phyloP scores from a whole-genome alignment of 2,329 filamentous ascomycete genomes.

The Cladorrhinum sp. region DNA sequence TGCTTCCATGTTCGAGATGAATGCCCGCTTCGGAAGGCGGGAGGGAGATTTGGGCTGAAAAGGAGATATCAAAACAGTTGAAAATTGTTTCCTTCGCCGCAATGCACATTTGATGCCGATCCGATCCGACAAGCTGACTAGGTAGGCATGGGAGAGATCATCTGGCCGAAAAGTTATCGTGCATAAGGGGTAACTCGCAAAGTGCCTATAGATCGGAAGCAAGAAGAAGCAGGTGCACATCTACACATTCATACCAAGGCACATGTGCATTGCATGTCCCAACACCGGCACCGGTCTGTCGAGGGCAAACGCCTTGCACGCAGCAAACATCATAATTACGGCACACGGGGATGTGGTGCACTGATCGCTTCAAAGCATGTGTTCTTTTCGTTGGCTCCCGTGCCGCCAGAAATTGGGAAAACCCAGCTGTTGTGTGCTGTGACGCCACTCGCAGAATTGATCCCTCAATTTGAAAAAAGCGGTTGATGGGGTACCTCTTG shows the following conservation, averaged over 20 bases:
- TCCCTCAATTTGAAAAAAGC: slow-evolving; percentile 16
- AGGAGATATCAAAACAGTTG: not conserved
- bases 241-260: not conserved
- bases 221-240: not conserved
- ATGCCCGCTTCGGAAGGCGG: slow-evolving; percentile 9
- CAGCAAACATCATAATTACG: not conserved
- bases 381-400: not conserved
- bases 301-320: too few species aligned
- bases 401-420: not conserved
- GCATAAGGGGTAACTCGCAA: not conserved
- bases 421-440: slow-evolving; percentile 3
- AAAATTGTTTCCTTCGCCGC: not conserved
- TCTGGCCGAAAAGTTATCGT: not conserved
- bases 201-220: too few species aligned
- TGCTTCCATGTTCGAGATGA: not conserved
- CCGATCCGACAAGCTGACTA: not conserved
- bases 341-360: not conserved
- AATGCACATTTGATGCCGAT: not conserved
- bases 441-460: slow-evolving; percentile 21
- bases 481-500: slow-evolving; percentile 21
- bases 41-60: slow-evolving; percentile 4
- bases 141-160: not conserved
- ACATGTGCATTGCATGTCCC: too few species aligned
- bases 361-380: not conserved
- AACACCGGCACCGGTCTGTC: too few species aligned